phyloP scores from a whole-genome alignment of 192 early-diverging fungal species.

The Anaeromyces robustus region DNA sequence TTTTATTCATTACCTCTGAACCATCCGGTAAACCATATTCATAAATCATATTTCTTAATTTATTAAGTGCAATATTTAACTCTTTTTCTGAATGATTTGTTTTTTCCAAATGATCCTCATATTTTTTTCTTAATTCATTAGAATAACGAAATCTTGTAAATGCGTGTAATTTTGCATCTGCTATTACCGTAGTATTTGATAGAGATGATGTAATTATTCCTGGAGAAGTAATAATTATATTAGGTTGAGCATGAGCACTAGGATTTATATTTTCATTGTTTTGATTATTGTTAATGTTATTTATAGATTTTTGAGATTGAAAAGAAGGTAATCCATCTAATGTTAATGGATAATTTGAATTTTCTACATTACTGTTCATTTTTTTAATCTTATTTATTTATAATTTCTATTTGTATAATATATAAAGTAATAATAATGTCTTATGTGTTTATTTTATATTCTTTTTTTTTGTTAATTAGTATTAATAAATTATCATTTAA shows the following conservation, averaged over 20 bases:
- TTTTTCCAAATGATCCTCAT: background rate
- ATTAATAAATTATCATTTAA: too few species aligned
- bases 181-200: too few species aligned
- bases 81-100: background rate
- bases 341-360: background rate
- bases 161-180: background rate
- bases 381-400: background rate
- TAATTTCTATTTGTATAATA: too few species aligned
- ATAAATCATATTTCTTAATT: background rate
- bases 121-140: background rate
- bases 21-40: background rate
- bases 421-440: too few species aligned
- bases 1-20: background rate
- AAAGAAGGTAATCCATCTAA: background rate
- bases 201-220: too few species aligned
- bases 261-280: background rate
- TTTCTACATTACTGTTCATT: background rate
- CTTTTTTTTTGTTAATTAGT: too few species aligned
- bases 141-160: background rate
- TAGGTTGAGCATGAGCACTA: background rate
- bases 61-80: background rate
- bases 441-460: too few species aligned
- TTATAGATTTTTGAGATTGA: background rate
- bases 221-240: background rate
- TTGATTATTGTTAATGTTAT: too few species aligned